Percentiles rank a stretch among this genome's conserved stretches.
Conservation (phyloP, 495 filamentous ascomycete species). For the Platismatia glauca region DNA sequence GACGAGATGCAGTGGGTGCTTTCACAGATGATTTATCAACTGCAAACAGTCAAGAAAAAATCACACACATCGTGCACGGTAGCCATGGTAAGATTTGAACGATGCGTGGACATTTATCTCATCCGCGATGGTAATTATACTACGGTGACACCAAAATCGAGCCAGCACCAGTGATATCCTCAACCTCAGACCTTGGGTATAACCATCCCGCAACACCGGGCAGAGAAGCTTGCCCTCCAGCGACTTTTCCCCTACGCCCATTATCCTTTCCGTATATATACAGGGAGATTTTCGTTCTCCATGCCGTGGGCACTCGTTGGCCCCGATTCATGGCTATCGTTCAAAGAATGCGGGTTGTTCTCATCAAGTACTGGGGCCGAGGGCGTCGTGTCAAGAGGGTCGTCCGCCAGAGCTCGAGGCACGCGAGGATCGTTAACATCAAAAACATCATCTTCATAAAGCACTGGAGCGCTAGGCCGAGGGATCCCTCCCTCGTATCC, state of each 20-base stretch:
- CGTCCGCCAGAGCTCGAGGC: neutral
- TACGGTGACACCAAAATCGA: too few relatives aligned
- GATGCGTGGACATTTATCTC: too few relatives aligned
- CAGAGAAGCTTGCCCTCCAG: neutral
- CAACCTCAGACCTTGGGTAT: neutral
- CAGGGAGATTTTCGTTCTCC: constrained; percentile 11
- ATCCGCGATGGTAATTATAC: too few relatives aligned
- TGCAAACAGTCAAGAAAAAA: too few relatives aligned
- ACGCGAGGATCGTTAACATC: constrained; percentile 11
- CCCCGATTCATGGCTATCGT: neutral
- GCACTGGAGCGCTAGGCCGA: constrained; percentile 56
- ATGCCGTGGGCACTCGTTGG: neutral
- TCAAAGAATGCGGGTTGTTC: neutral
- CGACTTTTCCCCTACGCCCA: neutral
- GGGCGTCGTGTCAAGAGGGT: neutral
- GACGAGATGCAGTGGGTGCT: too few relatives aligned
- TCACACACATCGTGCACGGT: too few relatives aligned
- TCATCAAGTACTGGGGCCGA: neutral
- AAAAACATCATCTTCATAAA: constrained; percentile 53
- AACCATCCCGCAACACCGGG: neutral
- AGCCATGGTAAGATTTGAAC: too few relatives aligned
- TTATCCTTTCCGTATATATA: constrained; percentile 10
- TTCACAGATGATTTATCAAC: too few relatives aligned
- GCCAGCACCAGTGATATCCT: too few relatives aligned
- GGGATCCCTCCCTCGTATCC: neutral